Percentiles rank a stretch among this genome's conserved stretches.
Conservation (phyloP, 2,329 filamentous ascomycete genomes). For the Elsinoe fawcettii region DNA sequence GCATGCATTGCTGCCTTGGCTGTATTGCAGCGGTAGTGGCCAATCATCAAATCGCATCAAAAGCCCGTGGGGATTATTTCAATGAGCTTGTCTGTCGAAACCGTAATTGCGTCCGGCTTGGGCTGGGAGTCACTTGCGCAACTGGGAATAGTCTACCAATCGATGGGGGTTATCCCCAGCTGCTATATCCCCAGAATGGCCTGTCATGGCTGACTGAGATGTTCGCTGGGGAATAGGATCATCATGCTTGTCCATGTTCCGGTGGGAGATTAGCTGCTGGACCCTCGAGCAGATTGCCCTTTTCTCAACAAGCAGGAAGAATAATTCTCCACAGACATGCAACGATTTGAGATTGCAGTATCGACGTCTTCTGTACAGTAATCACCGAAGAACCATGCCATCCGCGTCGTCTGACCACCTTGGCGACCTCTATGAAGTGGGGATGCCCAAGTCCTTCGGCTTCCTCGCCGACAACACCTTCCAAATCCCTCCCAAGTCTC, state of each 20-base stretch:
- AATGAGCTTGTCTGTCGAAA: slow-evolving; percentile 1
- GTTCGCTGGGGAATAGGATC: background rate
- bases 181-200: background rate
- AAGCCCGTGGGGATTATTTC: background rate
- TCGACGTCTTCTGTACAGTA: background rate
- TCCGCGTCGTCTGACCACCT: slow-evolving; percentile 9
- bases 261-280: background rate
- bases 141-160: background rate
- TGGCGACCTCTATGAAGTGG: slow-evolving; percentile 5
- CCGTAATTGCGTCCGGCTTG: background rate
- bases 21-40: background rate
- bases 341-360: background rate
- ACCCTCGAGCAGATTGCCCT: background rate
- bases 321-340: background rate
- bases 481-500: background rate
- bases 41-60: background rate
- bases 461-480: background rate
- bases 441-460: slow-evolving; percentile 1
- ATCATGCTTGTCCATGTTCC: background rate
- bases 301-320: background rate
- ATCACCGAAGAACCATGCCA: background rate
- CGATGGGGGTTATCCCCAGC: background rate
- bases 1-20: slow-evolving; percentile 8
- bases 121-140: background rate
- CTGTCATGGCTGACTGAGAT: background rate